phyloP scores from a whole-genome alignment of 1,284 basidiomycete genomes.

The Heliocybe sulcata region DNA sequence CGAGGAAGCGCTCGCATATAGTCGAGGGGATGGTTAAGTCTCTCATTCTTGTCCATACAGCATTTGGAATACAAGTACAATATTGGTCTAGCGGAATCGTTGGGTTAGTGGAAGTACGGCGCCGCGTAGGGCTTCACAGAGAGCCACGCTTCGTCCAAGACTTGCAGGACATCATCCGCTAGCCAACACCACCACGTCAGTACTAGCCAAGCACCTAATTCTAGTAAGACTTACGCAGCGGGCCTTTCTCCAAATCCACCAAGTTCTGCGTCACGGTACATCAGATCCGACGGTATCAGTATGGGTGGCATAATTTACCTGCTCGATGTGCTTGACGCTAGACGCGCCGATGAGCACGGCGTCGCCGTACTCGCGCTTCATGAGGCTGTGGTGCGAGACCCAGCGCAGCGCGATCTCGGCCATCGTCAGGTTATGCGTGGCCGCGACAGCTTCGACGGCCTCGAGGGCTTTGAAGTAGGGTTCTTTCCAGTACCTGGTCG shows the following conservation, averaged over 20 bases:
- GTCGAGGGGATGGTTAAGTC: too few relatives aligned
- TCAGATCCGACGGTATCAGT: not conserved
- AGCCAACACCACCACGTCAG: not conserved
- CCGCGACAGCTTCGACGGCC: conserved; percentile 28
- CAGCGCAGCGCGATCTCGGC: conserved; percentile 46
- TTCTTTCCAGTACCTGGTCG: conserved; percentile 36
- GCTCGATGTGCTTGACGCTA: conserved; percentile 39
- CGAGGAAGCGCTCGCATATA: too few relatives aligned
- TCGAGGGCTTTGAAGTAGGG: conserved; percentile 40
- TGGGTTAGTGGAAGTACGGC: conserved; percentile 21
- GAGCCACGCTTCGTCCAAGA: conserved; percentile 30
- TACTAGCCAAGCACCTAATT: too few relatives aligned
- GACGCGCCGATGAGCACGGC: conserved; percentile 46
- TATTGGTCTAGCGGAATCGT: too few relatives aligned
- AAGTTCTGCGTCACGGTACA: conserved; percentile 31
- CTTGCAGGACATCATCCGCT: conserved; percentile 29
- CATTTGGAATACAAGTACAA: too few relatives aligned
- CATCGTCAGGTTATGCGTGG: conserved; percentile 34
- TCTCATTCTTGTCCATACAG: too few relatives aligned
- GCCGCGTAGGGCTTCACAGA: conserved; percentile 22
- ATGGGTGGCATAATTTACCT: conserved; percentile 18
- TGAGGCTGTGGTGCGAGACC: conserved; percentile 42
- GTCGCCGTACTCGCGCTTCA: conserved; percentile 40
- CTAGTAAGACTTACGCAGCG: conserved; percentile 32
- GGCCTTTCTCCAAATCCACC: conserved; percentile 48